Evolutionary conservation across 257 asterid genomes (phyloP).

Genomic region (Striga asiatica): DNA sequence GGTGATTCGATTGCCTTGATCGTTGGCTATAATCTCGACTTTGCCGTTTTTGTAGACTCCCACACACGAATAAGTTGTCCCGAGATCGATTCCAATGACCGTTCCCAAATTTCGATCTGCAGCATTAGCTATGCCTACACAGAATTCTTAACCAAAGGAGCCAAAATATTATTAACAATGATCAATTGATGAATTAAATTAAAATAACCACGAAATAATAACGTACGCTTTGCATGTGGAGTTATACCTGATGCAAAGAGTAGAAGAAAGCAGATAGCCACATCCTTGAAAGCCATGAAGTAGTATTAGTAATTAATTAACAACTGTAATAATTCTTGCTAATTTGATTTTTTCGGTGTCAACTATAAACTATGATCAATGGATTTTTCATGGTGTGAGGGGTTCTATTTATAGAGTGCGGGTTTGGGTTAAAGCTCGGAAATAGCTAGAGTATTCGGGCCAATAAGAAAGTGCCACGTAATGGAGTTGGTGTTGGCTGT

Average conservation of each 20-base stretch:
- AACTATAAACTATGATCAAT: background rate
- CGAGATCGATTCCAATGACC: slow-evolving; percentile 36
- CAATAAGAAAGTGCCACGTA: background rate
- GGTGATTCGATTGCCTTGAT: slow-evolving; percentile 46
- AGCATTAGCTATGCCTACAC: background rate
- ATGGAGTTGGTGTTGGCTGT: background rate
- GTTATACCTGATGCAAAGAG: slow-evolving; percentile 16
- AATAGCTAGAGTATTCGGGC: background rate
- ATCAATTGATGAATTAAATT: no score
- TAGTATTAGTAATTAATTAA: no score
- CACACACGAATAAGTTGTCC: slow-evolving; percentile 39
- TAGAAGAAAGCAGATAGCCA: background rate
- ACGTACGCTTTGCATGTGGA: background rate
- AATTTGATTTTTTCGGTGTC: no score
- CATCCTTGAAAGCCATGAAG: slow-evolving; percentile 3
- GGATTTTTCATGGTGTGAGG: background rate
- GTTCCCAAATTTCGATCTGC: slow-evolving; percentile 10
- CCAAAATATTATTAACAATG: background rate
- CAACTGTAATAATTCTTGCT: no score
- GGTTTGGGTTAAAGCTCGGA: background rate
- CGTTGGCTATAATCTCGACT: slow-evolving; percentile 41
- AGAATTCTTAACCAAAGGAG: background rate
- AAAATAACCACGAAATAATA: no score
- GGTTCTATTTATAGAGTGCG: slow-evolving; percentile 1
- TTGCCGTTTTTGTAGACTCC: slow-evolving; percentile 37